A percentile compares a stretch with the other conserved stretches of the same genome.
Conservation (phyloP, 495 filamentous ascomycete genomes). For the Pseudomonodictys pantanalensis region DNA sequence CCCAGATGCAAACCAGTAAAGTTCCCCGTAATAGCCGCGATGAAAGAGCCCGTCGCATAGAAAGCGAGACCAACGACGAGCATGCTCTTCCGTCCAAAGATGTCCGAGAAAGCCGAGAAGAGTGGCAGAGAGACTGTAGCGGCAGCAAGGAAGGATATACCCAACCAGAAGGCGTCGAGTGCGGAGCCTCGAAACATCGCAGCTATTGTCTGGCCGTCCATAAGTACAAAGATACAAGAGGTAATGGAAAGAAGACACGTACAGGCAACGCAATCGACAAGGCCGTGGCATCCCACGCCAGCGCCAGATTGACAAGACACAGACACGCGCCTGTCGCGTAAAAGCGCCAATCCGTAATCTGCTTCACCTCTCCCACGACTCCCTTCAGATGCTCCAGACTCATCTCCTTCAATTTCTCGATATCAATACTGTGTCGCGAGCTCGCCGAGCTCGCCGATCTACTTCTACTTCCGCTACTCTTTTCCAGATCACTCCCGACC, state of each 20-base stretch:
- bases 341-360: conserved; percentile 21
- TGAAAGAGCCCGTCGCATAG: conserved; percentile 58
- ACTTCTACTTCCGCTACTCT: conserved; percentile 8
- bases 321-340: conserved; percentile 45
- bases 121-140: conserved; percentile 41
- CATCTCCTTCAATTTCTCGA: too few relatives aligned
- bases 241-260: conserved; percentile 23
- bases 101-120: conserved; percentile 45
- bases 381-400: background rate
- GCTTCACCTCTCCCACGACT: background rate
- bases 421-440: too few relatives aligned
- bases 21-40: conserved; percentile 56
- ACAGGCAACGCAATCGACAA: conserved; percentile 68
- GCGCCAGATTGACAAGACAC: conserved; percentile 60
- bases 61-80: conserved; percentile 52
- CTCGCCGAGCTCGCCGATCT: background rate
- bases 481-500: too few relatives aligned
- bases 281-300: conserved; percentile 68
- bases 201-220: conserved; percentile 47
- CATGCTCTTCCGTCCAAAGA: conserved; percentile 47
- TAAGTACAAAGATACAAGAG: background rate
- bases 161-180: conserved; percentile 58
- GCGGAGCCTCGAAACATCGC: conserved; percentile 48
- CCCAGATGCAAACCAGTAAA: conserved; percentile 62
- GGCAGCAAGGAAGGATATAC: conserved; percentile 51